Percentiles rank a stretch among this genome's conserved stretches.
Evolutionary conservation across 257 asterid species (phyloP).

Genomic region (Solanum sejunctum): DNA sequence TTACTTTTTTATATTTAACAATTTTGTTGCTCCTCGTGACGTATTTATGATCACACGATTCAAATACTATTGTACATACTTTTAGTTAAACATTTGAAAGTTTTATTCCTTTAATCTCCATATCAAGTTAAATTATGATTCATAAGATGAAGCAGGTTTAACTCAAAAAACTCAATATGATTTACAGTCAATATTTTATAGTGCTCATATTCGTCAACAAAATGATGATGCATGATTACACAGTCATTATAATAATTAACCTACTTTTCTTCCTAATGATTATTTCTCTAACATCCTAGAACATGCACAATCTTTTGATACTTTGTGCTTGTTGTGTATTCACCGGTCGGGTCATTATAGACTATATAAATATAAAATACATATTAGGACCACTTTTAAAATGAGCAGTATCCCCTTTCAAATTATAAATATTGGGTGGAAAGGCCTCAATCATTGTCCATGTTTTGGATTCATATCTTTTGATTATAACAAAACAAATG

Average conservation of each 20-base stretch:
- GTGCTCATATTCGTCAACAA: neutral
- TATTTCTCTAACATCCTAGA: neutral
- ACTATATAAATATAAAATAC: neutral
- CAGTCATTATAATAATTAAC: neutral
- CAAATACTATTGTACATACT: neutral
- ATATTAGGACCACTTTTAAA: neutral
- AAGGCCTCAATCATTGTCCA: neutral
- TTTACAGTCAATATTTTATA: too few species aligned
- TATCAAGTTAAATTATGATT: too few species aligned
- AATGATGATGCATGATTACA: neutral
- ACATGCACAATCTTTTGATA: neutral
- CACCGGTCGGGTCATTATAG: neutral
- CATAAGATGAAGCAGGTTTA: neutral
- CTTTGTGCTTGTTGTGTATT: neutral
- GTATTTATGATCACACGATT: too few species aligned
- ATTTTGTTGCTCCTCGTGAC: too few species aligned
- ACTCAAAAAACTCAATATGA: neutral
- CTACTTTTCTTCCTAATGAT: neutral
- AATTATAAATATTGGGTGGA: neutral
- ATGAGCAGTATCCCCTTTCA: neutral
- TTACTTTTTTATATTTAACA: neutral
- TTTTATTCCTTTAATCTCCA: too few species aligned
- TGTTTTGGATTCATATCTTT: neutral
- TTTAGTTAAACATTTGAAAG: too few species aligned
- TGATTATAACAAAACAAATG: neutral